Conservation (phyloP, 495 filamentous ascomycete species). For the Xylona heveae region DNA sequence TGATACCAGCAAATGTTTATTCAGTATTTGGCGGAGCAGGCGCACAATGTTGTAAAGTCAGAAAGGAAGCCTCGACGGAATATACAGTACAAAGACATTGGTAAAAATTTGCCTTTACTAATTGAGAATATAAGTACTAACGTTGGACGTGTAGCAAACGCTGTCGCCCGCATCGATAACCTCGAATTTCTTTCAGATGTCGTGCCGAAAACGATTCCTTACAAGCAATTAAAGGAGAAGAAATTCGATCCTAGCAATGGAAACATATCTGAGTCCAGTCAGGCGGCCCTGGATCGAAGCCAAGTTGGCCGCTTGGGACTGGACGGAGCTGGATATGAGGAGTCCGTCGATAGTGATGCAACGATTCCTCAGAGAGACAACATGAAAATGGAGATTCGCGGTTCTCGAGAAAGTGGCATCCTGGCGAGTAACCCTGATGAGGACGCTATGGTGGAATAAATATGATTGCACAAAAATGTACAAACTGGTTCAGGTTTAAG, state of each 20-base stretch:
- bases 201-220: slow-evolving; percentile 65
- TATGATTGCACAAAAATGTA: not conserved
- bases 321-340: not conserved
- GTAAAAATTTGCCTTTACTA: slow-evolving; percentile 22
- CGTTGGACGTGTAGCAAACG: slow-evolving; percentile 35
- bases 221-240: slow-evolving; percentile 50
- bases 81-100: slow-evolving; percentile 88
- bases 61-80: slow-evolving; percentile 84
- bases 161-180: slow-evolving; percentile 75
- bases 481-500: not conserved
- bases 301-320: no score
- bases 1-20: slow-evolving; percentile 77
- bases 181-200: slow-evolving; percentile 89
- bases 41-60: slow-evolving; percentile 67
- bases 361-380: not conserved
- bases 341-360: not conserved
- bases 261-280: no score
- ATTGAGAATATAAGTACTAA: not conserved
- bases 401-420: not conserved
- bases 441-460: not conserved
- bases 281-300: no score
- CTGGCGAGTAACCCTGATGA: not conserved
- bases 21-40: slow-evolving; percentile 69
- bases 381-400: slow-evolving; percentile 1
- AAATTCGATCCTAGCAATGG: no score